These are phyloP conservation scores for Lactuca saligna DNA, from an alignment of 129 eudicot species.

Conservation along the genomic window DNA sequence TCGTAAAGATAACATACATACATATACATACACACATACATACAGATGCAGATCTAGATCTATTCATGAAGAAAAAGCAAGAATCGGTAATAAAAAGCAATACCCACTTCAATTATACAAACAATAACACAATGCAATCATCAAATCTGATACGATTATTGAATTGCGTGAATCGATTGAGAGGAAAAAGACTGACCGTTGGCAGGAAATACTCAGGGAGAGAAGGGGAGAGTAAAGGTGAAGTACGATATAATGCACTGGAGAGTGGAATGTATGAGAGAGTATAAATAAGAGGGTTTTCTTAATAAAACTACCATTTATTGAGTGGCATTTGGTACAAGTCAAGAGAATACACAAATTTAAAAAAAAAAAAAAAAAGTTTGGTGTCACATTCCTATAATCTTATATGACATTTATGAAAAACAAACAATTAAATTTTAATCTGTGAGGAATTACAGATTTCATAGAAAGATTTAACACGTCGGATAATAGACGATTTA, in stretches of 20 bases:
- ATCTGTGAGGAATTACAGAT: no score
- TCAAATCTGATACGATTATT: conserved; percentile 20
- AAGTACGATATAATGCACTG: conserved; percentile 23
- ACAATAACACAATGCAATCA: conserved; percentile 24
- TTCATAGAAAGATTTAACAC: no score
- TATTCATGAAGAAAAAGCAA: conserved; percentile 10
- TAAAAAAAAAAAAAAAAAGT: background rate
- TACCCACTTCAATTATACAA: conserved; percentile 26
- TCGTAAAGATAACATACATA: conserved; percentile 22
- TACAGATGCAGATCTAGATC: conserved; percentile 46
- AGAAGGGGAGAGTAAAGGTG: conserved; percentile 26
- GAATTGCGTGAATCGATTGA: conserved; percentile 18
- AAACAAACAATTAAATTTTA: background rate
- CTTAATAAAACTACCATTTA: conserved; percentile 19
- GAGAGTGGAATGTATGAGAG: conserved; percentile 37
- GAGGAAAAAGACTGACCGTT: conserved; percentile 46
- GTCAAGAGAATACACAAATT: conserved; percentile 13
- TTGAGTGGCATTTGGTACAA: conserved; percentile 32
- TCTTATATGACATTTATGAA: background rate
- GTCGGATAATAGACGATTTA: no score
- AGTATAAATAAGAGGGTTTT: conserved; percentile 40
- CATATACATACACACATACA: background rate
- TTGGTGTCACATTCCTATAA: conserved; percentile 7
- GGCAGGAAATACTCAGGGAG: conserved; percentile 38
- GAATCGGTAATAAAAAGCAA: conserved; percentile 17